Percentiles rank a stretch among this genome's conserved stretches.
Conservation (phyloP, 306 rosid species). For the Prunus mira region DNA sequence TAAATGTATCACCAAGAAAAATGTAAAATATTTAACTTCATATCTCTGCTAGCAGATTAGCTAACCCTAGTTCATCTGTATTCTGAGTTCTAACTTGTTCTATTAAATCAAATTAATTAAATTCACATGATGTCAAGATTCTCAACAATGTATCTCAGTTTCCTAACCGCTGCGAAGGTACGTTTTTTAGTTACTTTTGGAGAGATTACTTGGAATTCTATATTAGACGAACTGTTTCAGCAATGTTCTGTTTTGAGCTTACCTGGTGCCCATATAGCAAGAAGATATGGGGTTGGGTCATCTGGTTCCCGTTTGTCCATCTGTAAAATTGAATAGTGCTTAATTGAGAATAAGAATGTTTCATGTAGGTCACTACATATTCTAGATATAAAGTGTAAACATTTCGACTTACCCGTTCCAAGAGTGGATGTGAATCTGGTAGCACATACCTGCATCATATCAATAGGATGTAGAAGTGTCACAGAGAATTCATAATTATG, state of each 20-base stretch:
- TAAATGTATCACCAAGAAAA: slow-evolving; percentile 15
- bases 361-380: slow-evolving; percentile 17
- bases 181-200: background rate
- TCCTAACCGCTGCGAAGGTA: too few species aligned
- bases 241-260: slow-evolving; percentile 22
- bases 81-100: slow-evolving; percentile 1
- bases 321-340: slow-evolving; percentile 42
- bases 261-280: slow-evolving; percentile 99
- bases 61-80: slow-evolving; percentile 4
- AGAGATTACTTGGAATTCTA: slow-evolving; percentile 8
- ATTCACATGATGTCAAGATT: background rate
- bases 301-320: slow-evolving; percentile 81
- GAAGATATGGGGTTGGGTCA: slow-evolving; percentile 96
- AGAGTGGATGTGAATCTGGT: slow-evolving; percentile 92
- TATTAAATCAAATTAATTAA: background rate
- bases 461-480: slow-evolving; percentile 23
- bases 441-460: slow-evolving; percentile 81
- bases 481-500: slow-evolving; percentile 6
- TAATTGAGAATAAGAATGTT: slow-evolving; percentile 15
- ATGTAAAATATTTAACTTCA: slow-evolving; percentile 9
- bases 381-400: slow-evolving; percentile 12
- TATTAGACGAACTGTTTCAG: background rate
- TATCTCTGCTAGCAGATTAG: slow-evolving; percentile 9
- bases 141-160: background rate
- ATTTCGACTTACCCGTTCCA: slow-evolving; percentile 56